These are phyloP conservation scores for Hypoxylon rickii DNA, from an alignment of 495 filamentous ascomycete genomes.

Conservation along the genomic window DNA sequence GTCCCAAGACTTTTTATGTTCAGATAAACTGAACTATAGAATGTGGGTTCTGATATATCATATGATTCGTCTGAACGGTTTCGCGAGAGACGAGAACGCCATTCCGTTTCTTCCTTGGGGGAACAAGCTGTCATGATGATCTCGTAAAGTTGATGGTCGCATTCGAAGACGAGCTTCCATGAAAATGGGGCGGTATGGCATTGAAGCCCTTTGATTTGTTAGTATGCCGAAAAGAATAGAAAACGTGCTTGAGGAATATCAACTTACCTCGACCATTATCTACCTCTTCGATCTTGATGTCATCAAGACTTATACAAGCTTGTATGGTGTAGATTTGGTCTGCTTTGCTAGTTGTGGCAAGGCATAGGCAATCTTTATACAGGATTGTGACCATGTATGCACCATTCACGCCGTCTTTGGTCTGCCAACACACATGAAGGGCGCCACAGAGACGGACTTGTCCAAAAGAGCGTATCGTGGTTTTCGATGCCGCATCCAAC, in stretches of 20 bases:
- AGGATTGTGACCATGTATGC: conserved; percentile 88
- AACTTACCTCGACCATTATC: conserved; percentile 81
- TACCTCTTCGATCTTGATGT: conserved; percentile 72
- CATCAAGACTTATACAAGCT: conserved; percentile 71
- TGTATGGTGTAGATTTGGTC: conserved; percentile 71
- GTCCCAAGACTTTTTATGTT: conserved; percentile 75
- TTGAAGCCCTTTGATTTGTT: conserved; percentile 65
- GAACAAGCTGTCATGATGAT: conserved; percentile 88
- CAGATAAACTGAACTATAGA: conserved; percentile 65
- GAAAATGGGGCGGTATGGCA: conserved; percentile 85
- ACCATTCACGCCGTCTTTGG: conserved; percentile 65
- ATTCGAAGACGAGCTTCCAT: conserved; percentile 92
- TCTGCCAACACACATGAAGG: conserved; percentile 83
- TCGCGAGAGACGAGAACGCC: conserved; percentile 62
- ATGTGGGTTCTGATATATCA: conserved; percentile 50
- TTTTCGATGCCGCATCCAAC: conserved; percentile 51
- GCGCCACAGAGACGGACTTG: conserved; percentile 85
- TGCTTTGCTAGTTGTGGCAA: conserved; percentile 68
- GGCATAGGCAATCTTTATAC: conserved; percentile 77
- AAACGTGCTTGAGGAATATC: not conserved
- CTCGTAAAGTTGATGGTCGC: conserved; percentile 76
- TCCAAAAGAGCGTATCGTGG: conserved; percentile 74
- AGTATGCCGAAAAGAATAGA: conserved; percentile 1
- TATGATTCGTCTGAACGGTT: conserved; percentile 46
- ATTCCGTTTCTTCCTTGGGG: conserved; percentile 75